These are phyloP conservation scores for Paspalum notatum DNA, from an alignment of 176 grass and related monocot species.

Conservation along the genomic window DNA sequence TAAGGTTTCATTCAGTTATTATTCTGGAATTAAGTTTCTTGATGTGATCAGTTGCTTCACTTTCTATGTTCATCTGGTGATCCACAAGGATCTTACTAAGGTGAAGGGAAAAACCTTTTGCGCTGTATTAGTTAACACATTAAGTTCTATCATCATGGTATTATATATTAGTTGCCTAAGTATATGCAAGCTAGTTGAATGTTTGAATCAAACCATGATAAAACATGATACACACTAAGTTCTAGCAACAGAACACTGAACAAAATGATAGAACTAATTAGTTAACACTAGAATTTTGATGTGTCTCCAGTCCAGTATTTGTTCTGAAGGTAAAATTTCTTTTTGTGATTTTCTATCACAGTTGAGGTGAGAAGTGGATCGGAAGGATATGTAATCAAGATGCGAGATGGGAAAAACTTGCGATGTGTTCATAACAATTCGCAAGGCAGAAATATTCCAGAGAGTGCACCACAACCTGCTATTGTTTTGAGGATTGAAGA, in stretches of 20 bases:
- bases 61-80: background rate
- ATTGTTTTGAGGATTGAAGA: constrained; percentile 97
- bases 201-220: background rate
- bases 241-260: constrained; percentile 1
- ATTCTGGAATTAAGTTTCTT: background rate
- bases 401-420: constrained; percentile 78
- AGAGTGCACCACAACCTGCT: constrained; percentile 82
- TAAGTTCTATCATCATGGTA: background rate
- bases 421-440: constrained; percentile 77
- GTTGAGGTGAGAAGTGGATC: constrained; percentile 88
- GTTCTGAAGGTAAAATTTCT: background rate
- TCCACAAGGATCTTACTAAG: background rate
- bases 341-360: constrained; percentile 42
- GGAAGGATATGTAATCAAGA: constrained; percentile 92
- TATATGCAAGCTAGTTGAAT: background rate
- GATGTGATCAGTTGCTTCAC: background rate
- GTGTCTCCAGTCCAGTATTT: background rate
- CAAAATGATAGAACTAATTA: constrained; percentile 6
- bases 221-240: background rate
- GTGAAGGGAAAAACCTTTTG: background rate
- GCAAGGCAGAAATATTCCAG: constrained; percentile 72
- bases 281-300: constrained; percentile 19
- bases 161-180: background rate
- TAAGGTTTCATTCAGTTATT: background rate
- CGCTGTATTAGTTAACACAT: background rate